phyloP scores from a whole-genome alignment of 192 early-diverging fungal genomes.

The Podila epicladia region DNA sequence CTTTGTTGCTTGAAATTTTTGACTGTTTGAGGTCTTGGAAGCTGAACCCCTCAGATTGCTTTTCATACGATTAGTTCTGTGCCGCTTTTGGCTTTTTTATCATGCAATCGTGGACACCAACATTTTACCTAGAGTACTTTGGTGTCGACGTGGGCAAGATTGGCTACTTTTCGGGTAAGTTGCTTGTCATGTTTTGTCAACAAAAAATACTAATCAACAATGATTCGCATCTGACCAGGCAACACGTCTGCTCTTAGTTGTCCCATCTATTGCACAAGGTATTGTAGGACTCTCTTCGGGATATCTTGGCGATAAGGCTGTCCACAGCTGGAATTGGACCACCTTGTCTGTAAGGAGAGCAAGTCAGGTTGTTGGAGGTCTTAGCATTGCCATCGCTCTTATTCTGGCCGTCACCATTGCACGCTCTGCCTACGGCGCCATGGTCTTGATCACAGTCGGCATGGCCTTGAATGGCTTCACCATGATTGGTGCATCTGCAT shows the following conservation, averaged over 20 bases:
- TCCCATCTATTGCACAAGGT: constrained; percentile 42
- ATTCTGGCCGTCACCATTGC: constrained; percentile 36
- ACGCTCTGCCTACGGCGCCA: constrained; percentile 17
- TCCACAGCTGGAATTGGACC: constrained; percentile 24
- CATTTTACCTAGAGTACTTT: constrained; percentile 51
- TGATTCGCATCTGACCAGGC: not conserved
- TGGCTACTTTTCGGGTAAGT: constrained; percentile 49
- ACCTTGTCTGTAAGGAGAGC: constrained; percentile 25
- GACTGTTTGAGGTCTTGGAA: not conserved
- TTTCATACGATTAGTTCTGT: constrained; percentile 14
- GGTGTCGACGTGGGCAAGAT: constrained; percentile 49
- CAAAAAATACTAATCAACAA: not conserved
- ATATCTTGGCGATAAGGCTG: constrained; percentile 41
- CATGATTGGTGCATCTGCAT: constrained; percentile 39
- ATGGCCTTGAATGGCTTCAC: constrained; percentile 49
- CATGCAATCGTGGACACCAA: constrained; percentile 50
- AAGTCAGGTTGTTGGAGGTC: constrained; percentile 39
- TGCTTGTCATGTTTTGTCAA: not conserved
- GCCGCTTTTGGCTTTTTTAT: constrained; percentile 49
- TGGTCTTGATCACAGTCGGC: constrained; percentile 38
- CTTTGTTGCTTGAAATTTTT: not conserved
- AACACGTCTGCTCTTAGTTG: constrained; percentile 12
- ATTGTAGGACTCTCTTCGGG: constrained; percentile 35
- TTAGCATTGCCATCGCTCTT: constrained; percentile 30
- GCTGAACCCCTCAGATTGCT: not conserved